Percentiles rank a stretch among this genome's conserved stretches.
Evolutionary conservation across 2,329 filamentous ascomycete species (phyloP).

Genomic region (Trichoderma sp.): DNA sequence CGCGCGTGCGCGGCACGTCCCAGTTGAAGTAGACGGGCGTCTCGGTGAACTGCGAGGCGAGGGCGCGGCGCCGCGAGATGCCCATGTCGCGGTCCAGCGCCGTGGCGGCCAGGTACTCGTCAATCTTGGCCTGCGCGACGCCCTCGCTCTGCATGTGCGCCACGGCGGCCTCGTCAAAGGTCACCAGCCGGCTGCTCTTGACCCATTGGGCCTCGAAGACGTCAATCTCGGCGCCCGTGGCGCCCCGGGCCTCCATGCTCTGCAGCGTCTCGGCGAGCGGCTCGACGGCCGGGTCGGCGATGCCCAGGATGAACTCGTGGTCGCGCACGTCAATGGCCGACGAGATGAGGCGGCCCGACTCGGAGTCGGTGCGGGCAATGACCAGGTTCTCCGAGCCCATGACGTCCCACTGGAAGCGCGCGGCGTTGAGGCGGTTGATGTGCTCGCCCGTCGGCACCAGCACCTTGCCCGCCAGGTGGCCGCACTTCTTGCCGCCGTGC

Average conservation of each 20-base stretch:
- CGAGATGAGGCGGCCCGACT: conserved; percentile 86
- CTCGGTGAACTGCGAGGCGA: conserved; percentile 68
- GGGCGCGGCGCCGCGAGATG: conserved; percentile 71
- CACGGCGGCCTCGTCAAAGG: conserved; percentile 87
- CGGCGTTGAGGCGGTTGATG: conserved; percentile 89
- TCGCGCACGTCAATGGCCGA: conserved; percentile 92
- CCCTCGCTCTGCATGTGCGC: conserved; percentile 70
- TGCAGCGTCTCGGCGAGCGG: conserved; percentile 88
- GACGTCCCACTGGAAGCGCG: conserved; percentile 96
- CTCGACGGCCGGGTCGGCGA: conserved; percentile 71
- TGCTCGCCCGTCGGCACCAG: conserved; percentile 92
- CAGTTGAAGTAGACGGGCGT: conserved; percentile 79
- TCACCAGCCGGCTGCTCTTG: conserved; percentile 79
- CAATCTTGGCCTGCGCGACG: conserved; percentile 63
- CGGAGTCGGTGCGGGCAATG: conserved; percentile 92
- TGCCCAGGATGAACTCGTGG: conserved; percentile 93
- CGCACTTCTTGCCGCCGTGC: conserved; percentile 97
- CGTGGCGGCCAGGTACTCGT: conserved; percentile 66
- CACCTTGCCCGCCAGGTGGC: conserved; percentile 94
- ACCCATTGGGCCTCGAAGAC: conserved; percentile 86
- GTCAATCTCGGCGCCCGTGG: conserved; percentile 78
- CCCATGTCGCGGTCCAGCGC: conserved; percentile 70
- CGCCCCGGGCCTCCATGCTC: conserved; percentile 81
- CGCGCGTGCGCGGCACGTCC: conserved; percentile 88
- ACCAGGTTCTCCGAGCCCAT: conserved; percentile 96